These are phyloP conservation scores for Pestalotiopsis sp. DNA, from an alignment of 2,329 filamentous ascomycete species.

Conservation along the genomic window DNA sequence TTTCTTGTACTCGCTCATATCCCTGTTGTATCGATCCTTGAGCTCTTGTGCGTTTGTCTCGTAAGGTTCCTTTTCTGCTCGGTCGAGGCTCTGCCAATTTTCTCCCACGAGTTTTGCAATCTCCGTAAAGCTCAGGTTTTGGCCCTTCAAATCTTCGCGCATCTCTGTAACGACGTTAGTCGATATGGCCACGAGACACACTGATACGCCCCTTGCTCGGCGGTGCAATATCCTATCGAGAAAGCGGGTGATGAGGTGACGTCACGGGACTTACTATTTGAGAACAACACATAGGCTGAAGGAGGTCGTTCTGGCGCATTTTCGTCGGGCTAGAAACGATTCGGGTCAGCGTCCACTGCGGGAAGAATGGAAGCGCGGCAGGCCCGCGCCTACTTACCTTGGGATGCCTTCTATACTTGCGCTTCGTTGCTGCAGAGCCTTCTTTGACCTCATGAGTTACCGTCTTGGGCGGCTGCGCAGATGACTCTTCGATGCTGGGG, in stretches of 20 bases:
- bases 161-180: conserved; percentile 54
- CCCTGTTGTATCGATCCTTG: conserved; percentile 77
- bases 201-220: too few species aligned
- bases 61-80: conserved; percentile 70
- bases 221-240: too few species aligned
- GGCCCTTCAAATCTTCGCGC: conserved; percentile 75
- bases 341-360: not conserved
- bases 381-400: conserved; percentile 55
- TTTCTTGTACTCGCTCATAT: conserved; percentile 77
- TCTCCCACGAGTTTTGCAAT: conserved; percentile 83
- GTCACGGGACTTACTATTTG: conserved; percentile 66
- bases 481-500: conserved; percentile 55
- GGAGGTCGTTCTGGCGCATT: conserved; percentile 79
- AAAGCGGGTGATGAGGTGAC: not conserved
- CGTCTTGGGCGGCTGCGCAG: conserved; percentile 56
- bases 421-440: conserved; percentile 54
- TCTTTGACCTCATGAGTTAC: conserved; percentile 45
- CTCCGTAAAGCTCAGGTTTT: conserved; percentile 79
- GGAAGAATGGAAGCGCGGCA: too few species aligned
- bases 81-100: conserved; percentile 74
- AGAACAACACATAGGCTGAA: conserved; percentile 84
- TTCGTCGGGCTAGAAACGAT: conserved; percentile 64
- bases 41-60: conserved; percentile 72
- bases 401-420: conserved; percentile 78
- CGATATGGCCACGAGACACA: not conserved